Conservation (phyloP, 306 rosid species). For the Glycine tomentella region DNA sequence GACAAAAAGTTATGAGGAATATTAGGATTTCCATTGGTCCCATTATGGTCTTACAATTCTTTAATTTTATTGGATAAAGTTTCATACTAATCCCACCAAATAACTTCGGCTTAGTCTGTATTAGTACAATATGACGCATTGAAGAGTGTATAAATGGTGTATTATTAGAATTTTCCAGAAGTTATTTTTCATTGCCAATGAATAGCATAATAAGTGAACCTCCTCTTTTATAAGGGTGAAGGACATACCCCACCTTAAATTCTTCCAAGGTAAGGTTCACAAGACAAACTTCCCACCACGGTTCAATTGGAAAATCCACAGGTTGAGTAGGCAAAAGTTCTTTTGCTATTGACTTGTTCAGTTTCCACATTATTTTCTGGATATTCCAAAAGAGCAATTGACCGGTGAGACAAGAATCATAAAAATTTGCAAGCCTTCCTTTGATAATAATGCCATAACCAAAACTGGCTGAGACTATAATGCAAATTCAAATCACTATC, state of each 20-base stretch:
- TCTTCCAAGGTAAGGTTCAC: conserved; percentile 97
- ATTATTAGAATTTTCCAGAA: conserved; percentile 5
- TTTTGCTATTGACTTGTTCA: conserved; percentile 96
- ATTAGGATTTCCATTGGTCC: not conserved
- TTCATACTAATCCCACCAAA: not conserved
- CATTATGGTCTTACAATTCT: not conserved
- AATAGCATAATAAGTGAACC: conserved; percentile 29
- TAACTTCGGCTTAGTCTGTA: not conserved
- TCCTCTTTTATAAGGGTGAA: conserved; percentile 37
- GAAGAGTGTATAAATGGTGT: not conserved
- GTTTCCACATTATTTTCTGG: conserved; percentile 99
- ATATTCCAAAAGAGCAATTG: conserved; percentile 60
- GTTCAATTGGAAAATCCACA: conserved; percentile 84
- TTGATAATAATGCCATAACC: conserved; percentile 37
- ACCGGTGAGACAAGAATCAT: conserved; percentile 44
- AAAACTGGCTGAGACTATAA: conserved; percentile 19
- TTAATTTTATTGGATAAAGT: not conserved
- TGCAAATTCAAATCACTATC: conserved; percentile 38
- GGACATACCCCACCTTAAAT: conserved; percentile 79
- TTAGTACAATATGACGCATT: not conserved
- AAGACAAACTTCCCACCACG: conserved; percentile 97
- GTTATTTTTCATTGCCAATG: conserved; percentile 34
- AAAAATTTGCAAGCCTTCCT: conserved; percentile 28
- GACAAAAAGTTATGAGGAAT: not conserved
- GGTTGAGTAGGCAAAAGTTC: conserved; percentile 91